A percentile compares a stretch with the other conserved stretches of the same genome.
Evolutionary conservation across 768 basidiomycete species (phyloP).

Genomic region (Infundibulicybe gibba): DNA sequence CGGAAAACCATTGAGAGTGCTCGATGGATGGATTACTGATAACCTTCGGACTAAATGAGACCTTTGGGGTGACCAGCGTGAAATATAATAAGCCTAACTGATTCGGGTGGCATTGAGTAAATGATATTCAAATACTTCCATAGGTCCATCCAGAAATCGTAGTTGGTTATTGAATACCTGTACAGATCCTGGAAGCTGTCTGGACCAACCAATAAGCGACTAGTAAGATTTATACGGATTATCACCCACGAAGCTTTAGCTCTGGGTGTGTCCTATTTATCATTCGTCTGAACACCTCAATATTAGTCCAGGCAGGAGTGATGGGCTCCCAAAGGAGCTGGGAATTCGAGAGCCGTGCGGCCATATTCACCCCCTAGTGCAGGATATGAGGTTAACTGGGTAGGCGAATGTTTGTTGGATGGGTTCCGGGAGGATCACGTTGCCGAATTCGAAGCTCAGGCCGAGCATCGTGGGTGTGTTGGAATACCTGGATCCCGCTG

Average conservation of each 20-base stretch:
- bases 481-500: no score
- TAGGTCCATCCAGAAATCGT: constrained; percentile 67
- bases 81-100: background rate
- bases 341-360: constrained; percentile 22
- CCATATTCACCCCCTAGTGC: background rate
- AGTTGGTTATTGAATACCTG: constrained; percentile 61
- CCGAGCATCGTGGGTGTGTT: no score
- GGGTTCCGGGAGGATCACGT: no score
- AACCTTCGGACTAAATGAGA: constrained; percentile 30
- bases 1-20: constrained; percentile 62
- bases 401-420: no score
- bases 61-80: background rate
- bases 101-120: constrained; percentile 49
- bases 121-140: constrained; percentile 64
- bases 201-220: constrained; percentile 17
- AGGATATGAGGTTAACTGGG: no score
- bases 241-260: constrained; percentile 39
- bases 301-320: constrained; percentile 35
- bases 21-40: constrained; percentile 50
- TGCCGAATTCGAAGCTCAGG: no score
- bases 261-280: constrained; percentile 60
- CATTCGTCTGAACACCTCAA: constrained; percentile 51
- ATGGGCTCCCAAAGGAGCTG: constrained; percentile 48
- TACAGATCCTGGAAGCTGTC: constrained; percentile 66
- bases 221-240: background rate